A percentile compares a stretch with the other conserved stretches of the same genome.
phyloP scores from a whole-genome alignment of 257 asterid species.

The Penstemon newberryi region DNA sequence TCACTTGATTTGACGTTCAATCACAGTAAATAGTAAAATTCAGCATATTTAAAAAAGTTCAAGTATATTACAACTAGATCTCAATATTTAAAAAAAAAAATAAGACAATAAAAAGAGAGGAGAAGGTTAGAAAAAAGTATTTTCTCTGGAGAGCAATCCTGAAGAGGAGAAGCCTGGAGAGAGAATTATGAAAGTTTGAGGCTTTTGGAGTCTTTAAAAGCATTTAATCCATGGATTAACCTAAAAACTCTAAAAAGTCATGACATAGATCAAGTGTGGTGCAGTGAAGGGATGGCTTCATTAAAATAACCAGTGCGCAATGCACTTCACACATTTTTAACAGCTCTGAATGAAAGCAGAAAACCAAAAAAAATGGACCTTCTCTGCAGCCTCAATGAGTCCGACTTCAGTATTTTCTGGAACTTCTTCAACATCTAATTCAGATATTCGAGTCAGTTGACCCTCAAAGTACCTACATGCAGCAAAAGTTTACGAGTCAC shows the following conservation, averaged over 20 bases:
- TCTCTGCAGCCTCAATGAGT: constrained; percentile 79
- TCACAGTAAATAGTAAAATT: too few relatives aligned
- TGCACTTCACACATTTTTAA: background rate
- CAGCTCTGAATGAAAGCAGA: background rate
- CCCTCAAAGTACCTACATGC: constrained; percentile 85
- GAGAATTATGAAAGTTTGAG: too few relatives aligned
- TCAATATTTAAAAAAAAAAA: too few relatives aligned
- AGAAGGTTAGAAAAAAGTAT: too few relatives aligned
- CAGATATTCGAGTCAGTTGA: constrained; percentile 66
- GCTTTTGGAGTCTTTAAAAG: too few relatives aligned
- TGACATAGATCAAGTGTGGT: background rate
- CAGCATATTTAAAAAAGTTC: too few relatives aligned
- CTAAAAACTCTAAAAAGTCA: background rate
- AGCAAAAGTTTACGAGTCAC: constrained; percentile 17
- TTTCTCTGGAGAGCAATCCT: too few relatives aligned
- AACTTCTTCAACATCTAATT: constrained; percentile 60
- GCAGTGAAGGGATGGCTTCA: background rate
- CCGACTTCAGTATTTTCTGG: constrained; percentile 46
- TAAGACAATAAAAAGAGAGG: too few relatives aligned
- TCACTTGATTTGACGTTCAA: too few relatives aligned
- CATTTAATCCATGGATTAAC: too few relatives aligned
- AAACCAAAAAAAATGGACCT: constrained; percentile 44
- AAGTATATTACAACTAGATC: too few relatives aligned
- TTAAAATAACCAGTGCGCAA: background rate
- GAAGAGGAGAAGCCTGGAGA: too few relatives aligned